Conservation (phyloP, 148 eudicot genomes). For the Cornus suecica region DNA sequence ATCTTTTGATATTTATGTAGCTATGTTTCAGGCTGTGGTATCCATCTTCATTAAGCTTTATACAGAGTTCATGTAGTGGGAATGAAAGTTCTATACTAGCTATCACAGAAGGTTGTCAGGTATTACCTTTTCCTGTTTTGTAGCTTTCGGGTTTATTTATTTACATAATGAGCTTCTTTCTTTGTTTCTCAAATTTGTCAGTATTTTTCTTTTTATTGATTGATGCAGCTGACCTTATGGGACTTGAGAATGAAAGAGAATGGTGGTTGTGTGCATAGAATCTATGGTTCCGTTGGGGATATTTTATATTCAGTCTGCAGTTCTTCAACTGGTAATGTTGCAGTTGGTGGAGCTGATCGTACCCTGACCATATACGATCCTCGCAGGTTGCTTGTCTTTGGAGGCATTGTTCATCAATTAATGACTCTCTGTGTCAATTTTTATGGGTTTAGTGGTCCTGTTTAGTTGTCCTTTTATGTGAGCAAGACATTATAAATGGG, state of each 20-base stretch:
- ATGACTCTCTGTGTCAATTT: neutral
- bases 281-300: slow-evolving; percentile 60
- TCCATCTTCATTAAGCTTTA: slow-evolving; percentile 55
- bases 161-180: neutral
- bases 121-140: slow-evolving; percentile 8
- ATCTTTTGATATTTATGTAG: neutral
- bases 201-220: slow-evolving; percentile 3
- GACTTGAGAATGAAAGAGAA: slow-evolving; percentile 72
- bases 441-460: neutral
- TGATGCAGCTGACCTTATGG: slow-evolving; percentile 62
- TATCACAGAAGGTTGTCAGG: slow-evolving; percentile 73
- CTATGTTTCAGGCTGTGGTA: slow-evolving; percentile 55
- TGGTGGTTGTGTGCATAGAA: slow-evolving; percentile 67
- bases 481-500: neutral
- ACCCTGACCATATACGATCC: slow-evolving; percentile 71
- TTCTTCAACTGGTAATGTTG: slow-evolving; percentile 56
- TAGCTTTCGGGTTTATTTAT: neutral
- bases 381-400: slow-evolving; percentile 42
- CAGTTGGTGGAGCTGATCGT: slow-evolving; percentile 74
- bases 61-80: slow-evolving; percentile 33
- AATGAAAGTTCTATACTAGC: slow-evolving; percentile 53
- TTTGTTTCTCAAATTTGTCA: neutral
- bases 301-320: slow-evolving; percentile 48
- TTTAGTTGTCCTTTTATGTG: neutral
- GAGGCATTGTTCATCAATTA: neutral